These are phyloP conservation scores for Ganoderma meredithae DNA, from an alignment of 1,284 basidiomycete genomes.

Conservation along the genomic window DNA sequence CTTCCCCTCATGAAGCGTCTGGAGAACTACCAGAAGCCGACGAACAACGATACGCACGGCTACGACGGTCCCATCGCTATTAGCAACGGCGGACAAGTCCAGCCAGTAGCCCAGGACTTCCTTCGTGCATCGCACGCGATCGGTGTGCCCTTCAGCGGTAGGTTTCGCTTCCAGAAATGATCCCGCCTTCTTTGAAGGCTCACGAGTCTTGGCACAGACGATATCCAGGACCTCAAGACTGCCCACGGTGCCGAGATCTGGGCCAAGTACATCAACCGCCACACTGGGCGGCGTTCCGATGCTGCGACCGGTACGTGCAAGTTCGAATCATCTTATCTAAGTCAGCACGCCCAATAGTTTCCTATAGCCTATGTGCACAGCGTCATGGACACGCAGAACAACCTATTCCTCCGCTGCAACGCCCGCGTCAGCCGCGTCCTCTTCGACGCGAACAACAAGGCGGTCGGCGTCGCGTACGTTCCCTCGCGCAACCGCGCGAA, in stretches of 20 bases:
- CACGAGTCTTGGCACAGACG: constrained; percentile 49
- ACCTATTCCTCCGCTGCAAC: constrained; percentile 68
- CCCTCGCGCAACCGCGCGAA: constrained; percentile 66
- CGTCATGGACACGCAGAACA: constrained; percentile 71
- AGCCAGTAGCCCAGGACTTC: constrained; percentile 73
- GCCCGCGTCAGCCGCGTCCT: constrained; percentile 73
- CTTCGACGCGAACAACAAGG: constrained; percentile 74
- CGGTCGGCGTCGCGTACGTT: constrained; percentile 75
- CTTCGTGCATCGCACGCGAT: constrained; percentile 67
- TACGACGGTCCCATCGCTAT: constrained; percentile 78
- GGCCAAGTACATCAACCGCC: constrained; percentile 80
- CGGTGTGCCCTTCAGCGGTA: constrained; percentile 73
- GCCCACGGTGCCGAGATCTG: constrained; percentile 75
- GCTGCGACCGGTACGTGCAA: constrained; percentile 63
- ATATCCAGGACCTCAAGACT: constrained; percentile 71
- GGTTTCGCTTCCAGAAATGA: constrained; percentile 29
- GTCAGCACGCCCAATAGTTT: constrained; percentile 8
- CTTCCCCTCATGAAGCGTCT: constrained; percentile 78
- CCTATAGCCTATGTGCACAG: constrained; percentile 70
- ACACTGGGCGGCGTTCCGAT: constrained; percentile 75
- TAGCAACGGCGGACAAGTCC: constrained; percentile 69
- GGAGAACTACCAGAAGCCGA: constrained; percentile 80
- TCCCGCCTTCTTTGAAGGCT: neutral
- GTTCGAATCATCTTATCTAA: neutral
- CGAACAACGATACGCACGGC: constrained; percentile 63